Conservation (phyloP, 75 land plant species). For the Selaginella moellendorffii region DNA sequence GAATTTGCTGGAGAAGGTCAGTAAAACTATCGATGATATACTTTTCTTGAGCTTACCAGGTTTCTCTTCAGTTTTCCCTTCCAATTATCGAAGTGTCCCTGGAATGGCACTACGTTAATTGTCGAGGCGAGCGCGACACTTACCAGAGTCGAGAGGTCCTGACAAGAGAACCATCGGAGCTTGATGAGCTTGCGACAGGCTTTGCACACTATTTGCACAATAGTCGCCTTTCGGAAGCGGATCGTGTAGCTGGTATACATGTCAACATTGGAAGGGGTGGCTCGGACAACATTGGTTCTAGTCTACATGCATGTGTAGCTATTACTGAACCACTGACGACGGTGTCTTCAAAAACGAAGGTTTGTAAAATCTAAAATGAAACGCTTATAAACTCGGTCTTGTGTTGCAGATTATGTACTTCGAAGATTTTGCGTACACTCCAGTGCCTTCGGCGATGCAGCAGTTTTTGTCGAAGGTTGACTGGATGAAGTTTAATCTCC, state of each 20-base stretch:
- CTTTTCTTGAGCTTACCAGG: background rate
- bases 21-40: background rate
- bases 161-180: background rate
- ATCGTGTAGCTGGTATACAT: background rate
- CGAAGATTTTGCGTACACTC: background rate
- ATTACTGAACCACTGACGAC: background rate
- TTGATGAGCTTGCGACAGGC: background rate
- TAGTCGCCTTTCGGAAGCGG: background rate
- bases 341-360: background rate
- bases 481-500: background rate
- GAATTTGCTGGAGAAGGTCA: background rate
- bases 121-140: background rate
- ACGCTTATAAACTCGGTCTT: background rate
- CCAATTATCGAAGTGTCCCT: background rate
- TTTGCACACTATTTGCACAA: background rate
- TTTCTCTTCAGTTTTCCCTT: background rate
- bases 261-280: background rate
- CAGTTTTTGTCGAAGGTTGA: background rate
- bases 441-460: background rate
- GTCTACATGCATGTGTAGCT: background rate
- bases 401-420: background rate
- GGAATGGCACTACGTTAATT: background rate
- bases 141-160: background rate
- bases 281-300: background rate
- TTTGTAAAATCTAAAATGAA: background rate